Evolutionary conservation across 768 basidiomycete species (phyloP).

Genomic region (Trametes coccinea): DNA sequence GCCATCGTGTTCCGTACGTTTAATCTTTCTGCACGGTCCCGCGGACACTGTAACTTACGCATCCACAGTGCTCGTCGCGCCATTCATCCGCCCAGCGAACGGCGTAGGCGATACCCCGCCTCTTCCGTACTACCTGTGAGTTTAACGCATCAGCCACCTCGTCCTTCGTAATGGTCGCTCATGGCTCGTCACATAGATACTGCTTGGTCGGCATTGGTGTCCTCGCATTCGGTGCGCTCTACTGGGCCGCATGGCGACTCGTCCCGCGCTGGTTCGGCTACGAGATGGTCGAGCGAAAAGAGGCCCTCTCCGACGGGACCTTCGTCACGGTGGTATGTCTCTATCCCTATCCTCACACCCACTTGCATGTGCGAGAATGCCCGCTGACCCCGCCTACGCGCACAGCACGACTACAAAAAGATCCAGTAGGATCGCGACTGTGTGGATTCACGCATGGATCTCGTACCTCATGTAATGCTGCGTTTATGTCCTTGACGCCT

Average conservation of each 20-base stretch:
- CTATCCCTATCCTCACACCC: background rate
- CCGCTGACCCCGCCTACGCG: background rate
- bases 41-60: too few relatives aligned
- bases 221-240: conserved; percentile 28
- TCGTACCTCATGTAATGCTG: background rate
- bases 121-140: conserved; percentile 18
- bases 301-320: conserved; percentile 50
- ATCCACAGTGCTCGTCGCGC: conserved; percentile 47
- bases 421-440: background rate
- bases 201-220: conserved; percentile 32
- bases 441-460: background rate
- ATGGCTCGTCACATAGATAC: conserved; percentile 6
- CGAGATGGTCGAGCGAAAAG: conserved; percentile 47
- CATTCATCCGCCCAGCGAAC: conserved; percentile 55
- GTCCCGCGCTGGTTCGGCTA: conserved; percentile 51
- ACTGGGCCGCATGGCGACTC: conserved; percentile 55
- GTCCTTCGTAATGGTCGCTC: background rate
- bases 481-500: background rate
- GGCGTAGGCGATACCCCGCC: conserved; percentile 60
- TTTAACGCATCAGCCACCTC: too few relatives aligned
- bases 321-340: conserved; percentile 47
- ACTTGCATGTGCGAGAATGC: too few relatives aligned
- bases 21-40: background rate
- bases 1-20: conserved; percentile 50
- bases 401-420: conserved; percentile 7